These are phyloP conservation scores for Arachis hypogaea DNA, from an alignment of 306 rosid species.

Conservation along the genomic window DNA sequence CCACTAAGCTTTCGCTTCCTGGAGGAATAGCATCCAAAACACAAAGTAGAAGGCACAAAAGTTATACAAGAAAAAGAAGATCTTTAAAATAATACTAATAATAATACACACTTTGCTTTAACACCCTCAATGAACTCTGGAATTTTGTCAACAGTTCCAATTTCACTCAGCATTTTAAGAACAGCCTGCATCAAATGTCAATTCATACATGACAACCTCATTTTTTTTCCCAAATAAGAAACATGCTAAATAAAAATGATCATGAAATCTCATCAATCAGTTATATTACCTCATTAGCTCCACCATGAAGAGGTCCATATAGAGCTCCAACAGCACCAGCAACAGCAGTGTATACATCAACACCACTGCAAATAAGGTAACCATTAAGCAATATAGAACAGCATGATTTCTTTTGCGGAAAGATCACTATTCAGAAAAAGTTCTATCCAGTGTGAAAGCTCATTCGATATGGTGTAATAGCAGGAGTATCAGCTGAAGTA, in stretches of 20 bases:
- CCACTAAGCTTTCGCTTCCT: conserved; percentile 95
- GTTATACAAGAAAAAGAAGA: not conserved
- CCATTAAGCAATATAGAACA: conserved; percentile 22
- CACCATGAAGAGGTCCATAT: conserved; percentile 93
- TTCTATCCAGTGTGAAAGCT: not conserved
- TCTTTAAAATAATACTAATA: not conserved
- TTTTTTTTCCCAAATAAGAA: not conserved
- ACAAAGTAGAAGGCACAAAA: conserved; percentile 15
- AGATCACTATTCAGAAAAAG: conserved; percentile 8
- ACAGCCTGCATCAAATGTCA: conserved; percentile 62
- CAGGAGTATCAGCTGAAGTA: not conserved
- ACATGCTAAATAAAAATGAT: not conserved
- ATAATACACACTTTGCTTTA: conserved; percentile 64
- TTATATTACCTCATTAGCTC: conserved; percentile 80
- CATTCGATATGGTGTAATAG: not conserved
- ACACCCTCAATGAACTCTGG: conserved; percentile 91
- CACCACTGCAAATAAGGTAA: conserved; percentile 61
- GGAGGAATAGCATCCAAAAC: conserved; percentile 29
- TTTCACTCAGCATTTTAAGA: conserved; percentile 84
- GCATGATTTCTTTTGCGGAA: conserved; percentile 14
- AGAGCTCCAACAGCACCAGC: conserved; percentile 89
- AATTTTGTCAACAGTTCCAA: conserved; percentile 83
- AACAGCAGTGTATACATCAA: conserved; percentile 89
- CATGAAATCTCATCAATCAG: conserved; percentile 2
- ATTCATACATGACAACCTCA: conserved; percentile 1